Evolutionary conservation across 495 filamentous ascomycete species (phyloP), one percentile per base, ranked within the genome.

Genomic region (Penicillium nucicola): DNA sequence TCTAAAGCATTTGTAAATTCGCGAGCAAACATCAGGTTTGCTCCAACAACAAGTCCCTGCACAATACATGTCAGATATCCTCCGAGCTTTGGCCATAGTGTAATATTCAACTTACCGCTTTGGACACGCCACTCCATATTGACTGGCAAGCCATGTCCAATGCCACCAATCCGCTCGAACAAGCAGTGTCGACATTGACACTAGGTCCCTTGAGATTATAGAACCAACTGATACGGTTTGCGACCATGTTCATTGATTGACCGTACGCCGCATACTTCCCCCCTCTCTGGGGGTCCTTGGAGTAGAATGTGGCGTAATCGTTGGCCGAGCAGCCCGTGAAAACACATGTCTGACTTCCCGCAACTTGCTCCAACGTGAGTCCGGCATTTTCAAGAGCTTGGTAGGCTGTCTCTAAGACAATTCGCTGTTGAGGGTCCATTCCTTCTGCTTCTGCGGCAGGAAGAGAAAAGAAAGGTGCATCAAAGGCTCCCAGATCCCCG

Each of bases 201-300:
- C 70, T 66, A 13, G 71, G 65, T 4, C 71, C 71, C 2, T 58
- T 50, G 9, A 77, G 58, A 19, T 73, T 63, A 31, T 71, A 69
- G 35, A 64, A 67, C 58, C 68, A 74, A 13, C 66, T 71, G 15
- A 76, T 57, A 1, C 72, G 61, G 37, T 71, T 71, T 0, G 74
- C 66, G 22, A 78, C 51, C 32, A 77, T 70, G 6, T 70, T 23
- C 22, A 23, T 23, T 23, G 22, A 23, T 23, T 23, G 22, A 6
- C 22, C 22, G 6, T 23, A 23, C 3, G 22, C 22, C 22, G 22
- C 22, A 6, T 23, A 23, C 6, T 23, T 23, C 6, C 22, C 22
- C 3, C 3, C 22, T 3, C 6, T 23, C 6, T 23, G 22, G 22
- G 22, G 22, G 22, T 23, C 22, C 22, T 23, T 23, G 22, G 22